Evolutionary conservation across 768 basidiomycete species (phyloP).

Genomic region (Rhizopogon vesiculosus): DNA sequence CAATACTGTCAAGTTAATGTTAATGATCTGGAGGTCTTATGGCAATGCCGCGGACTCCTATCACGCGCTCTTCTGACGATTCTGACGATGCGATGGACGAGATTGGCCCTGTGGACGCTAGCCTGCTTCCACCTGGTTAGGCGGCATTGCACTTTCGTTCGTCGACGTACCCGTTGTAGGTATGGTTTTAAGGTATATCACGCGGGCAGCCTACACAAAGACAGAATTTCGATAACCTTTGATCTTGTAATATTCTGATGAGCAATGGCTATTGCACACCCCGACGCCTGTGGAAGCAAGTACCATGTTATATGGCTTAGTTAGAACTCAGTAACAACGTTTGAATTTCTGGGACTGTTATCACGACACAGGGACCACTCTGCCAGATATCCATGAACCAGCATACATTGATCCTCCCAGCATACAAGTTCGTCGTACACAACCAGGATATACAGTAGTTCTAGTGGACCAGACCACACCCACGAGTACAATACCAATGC

Average conservation of each 20-base stretch:
- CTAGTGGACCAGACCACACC: no score
- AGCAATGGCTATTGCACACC: neutral
- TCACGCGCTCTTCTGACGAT: conserved; percentile 53
- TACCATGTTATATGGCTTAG: no score
- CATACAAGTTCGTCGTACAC: neutral
- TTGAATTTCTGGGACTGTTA: no score
- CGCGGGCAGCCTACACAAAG: neutral
- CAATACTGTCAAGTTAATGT: conserved; percentile 2
- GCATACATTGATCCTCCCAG: neutral
- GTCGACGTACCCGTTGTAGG: neutral
- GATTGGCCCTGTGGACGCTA: conserved; percentile 73
- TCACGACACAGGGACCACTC: no score
- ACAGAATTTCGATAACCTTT: neutral
- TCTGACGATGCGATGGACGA: conserved; percentile 52
- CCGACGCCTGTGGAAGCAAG: neutral
- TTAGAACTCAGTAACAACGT: no score
- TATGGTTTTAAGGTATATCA: neutral
- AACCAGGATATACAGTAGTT: neutral
- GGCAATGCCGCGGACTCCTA: conserved; percentile 98
- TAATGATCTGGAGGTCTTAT: conserved; percentile 62
- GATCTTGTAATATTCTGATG: neutral
- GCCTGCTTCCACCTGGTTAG: conserved; percentile 91
- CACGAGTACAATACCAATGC: no score
- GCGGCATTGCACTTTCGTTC: neutral
- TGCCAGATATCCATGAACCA: no score